Evolutionary conservation across 768 basidiomycete species (phyloP), one percentile per base, ranked within the genome.

Genomic region (Termitomyces titanicus): DNA sequence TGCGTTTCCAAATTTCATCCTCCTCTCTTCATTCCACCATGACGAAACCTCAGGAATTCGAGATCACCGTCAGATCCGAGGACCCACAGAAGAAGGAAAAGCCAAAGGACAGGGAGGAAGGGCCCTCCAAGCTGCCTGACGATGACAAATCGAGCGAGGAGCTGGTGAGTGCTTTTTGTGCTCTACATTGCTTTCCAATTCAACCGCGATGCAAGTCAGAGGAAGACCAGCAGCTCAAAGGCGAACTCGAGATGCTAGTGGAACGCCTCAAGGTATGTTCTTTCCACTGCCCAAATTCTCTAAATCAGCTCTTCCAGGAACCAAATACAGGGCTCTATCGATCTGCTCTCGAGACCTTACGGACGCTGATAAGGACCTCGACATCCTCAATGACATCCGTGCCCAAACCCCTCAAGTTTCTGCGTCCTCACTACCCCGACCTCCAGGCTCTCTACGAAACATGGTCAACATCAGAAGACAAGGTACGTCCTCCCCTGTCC

Each of bases 321-420:
- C 67, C 89, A 55, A 85, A 97, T 66, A 88, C 85, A 0, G 78
- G 82, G 31, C 79, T 98, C 31, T 93, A 98, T 69, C 79, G 86
- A 17, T 88, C 95, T 22, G 94, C 96, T 25, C 79, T 99, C 13
- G 96, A 99, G 74, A 93, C 93, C 3, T 80, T 99, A 10, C 84
- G 96, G 46, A 94, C 90, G 7, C 78, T 98, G 40, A 98, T 98
- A 65, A 81, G 93, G 66, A 98, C 96, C 6, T 94, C 94, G 11
- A 99, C 97, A 3, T 95, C 92, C 15, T 97, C 94, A 6, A 98
- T 99, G 96, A 99, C 97, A 11, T 95, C 94, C 22, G 96, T 99
- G 10, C 97, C 97, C 1, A 98, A 99, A 76, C 97, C 97, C 27
- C 81, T 99, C 55, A 99, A 99, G 74, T 99, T 99, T 73, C 81